A percentile compares a stretch with the other conserved stretches of the same genome.
These are phyloP conservation scores for Vitis riparia DNA, from an alignment of 164 flowering plant species.

Conservation along the genomic window DNA sequence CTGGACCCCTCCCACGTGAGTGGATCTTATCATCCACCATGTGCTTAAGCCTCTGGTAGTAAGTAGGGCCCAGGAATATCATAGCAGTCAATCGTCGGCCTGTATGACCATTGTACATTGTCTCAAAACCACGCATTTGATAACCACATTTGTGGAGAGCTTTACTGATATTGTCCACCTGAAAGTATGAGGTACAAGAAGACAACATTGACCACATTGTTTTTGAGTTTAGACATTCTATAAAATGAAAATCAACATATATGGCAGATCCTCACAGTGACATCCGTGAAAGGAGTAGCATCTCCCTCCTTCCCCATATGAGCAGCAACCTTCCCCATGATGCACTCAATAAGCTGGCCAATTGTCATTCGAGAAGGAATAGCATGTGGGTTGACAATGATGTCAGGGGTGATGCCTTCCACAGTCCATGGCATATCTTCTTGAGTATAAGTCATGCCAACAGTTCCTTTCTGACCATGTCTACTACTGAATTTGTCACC, in stretches of 20 bases:
- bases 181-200: background rate
- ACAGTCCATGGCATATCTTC: slow-evolving; percentile 99
- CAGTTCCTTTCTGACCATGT: slow-evolving; percentile 98
- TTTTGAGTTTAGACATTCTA: too few species aligned
- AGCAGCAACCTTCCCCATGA: slow-evolving; percentile 99
- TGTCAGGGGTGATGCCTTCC: slow-evolving; percentile 95
- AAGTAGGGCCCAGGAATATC: slow-evolving; percentile 72
- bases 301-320: slow-evolving; percentile 97
- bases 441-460: slow-evolving; percentile 95
- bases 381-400: slow-evolving; percentile 97
- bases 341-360: slow-evolving; percentile 97
- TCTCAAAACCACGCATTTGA: slow-evolving; percentile 73
- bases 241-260: too few species aligned
- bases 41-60: slow-evolving; percentile 69
- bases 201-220: too few species aligned
- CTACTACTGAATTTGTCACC: slow-evolving; percentile 98
- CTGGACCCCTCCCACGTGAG: slow-evolving; percentile 96
- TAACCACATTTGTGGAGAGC: slow-evolving; percentile 72
- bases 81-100: slow-evolving; percentile 48
- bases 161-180: slow-evolving; percentile 67
- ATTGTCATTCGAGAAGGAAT: slow-evolving; percentile 99
- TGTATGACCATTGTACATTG: slow-evolving; percentile 75
- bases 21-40: slow-evolving; percentile 94
- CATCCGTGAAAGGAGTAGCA: slow-evolving; percentile 98
- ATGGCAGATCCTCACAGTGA: slow-evolving; percentile 59